Conservation (phyloP, 352 stramenopile genomes). For the Halophytophthora polymorphica region DNA sequence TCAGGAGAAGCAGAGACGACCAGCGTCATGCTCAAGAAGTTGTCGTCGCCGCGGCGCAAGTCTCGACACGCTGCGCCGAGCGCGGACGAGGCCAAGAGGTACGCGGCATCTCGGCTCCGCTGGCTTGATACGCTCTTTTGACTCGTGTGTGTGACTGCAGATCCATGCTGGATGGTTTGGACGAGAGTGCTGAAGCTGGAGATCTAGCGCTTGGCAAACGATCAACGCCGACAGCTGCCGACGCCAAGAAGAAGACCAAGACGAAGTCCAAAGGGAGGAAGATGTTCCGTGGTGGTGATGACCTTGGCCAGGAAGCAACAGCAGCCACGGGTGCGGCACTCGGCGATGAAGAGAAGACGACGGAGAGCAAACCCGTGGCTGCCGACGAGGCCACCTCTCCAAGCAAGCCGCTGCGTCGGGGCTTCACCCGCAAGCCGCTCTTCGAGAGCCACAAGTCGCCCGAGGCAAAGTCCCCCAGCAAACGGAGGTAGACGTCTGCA, state of each 20-base stretch:
- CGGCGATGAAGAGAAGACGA: conserved; percentile 9
- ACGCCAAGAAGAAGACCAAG: not conserved
- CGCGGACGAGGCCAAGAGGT: not conserved
- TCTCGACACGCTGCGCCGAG: not conserved
- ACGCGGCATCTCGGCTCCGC: not conserved
- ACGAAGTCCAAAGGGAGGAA: conserved; percentile 5
- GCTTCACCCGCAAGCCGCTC: conserved; percentile 13
- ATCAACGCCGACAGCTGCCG: not conserved
- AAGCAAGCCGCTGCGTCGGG: conserved; percentile 12
- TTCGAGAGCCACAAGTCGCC: conserved; percentile 9
- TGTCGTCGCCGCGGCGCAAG: conserved; percentile 35
- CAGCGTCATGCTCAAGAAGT: conserved; percentile 40
- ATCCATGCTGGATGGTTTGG: conserved; percentile 2
- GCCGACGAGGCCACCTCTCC: conserved; percentile 12
- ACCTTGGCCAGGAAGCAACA: conserved; percentile 6
- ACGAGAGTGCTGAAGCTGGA: not conserved
- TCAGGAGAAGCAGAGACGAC: not conserved
- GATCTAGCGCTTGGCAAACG: conserved; percentile 3
- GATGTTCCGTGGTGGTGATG: not conserved
- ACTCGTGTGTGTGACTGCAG: conserved; percentile 3
- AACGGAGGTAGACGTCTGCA: conserved; percentile 3
- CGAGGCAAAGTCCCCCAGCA: conserved; percentile 14
- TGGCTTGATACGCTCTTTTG: not conserved
- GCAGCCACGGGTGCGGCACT: conserved; percentile 1
- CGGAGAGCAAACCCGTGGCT: conserved; percentile 1